phyloP scores from a whole-genome alignment of 805 yeast species.

The Wickerhamomyces xylosicus region DNA sequence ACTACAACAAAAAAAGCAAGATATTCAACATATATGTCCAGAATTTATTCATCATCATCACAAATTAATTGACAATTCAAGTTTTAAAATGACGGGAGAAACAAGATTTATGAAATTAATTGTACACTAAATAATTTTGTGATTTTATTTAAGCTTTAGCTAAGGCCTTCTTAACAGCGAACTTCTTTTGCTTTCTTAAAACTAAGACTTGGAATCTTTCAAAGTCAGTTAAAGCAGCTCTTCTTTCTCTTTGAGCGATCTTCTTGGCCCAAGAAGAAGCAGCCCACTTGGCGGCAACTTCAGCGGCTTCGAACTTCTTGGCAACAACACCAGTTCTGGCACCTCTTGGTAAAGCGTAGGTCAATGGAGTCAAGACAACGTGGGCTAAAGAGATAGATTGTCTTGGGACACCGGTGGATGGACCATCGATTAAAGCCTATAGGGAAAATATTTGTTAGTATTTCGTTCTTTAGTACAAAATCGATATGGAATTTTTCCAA shows the following conservation, averaged over 20 bases:
- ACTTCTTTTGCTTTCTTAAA: conserved; percentile 95
- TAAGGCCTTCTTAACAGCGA: conserved; percentile 89
- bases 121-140: not conserved
- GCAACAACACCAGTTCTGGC: conserved; percentile 75
- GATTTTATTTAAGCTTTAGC: conserved; percentile 70
- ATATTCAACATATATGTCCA: too few relatives aligned
- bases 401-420: conserved; percentile 79
- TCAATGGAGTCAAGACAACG: conserved; percentile 89
- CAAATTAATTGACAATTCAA: conserved; percentile 1
- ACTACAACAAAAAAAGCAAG: too few relatives aligned
- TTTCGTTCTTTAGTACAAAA: not conserved
- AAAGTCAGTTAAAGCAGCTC: conserved; percentile 90
- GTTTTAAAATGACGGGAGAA: not conserved
- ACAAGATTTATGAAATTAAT: not conserved
- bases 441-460: conserved; percentile 18
- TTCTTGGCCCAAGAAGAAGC: conserved; percentile 96
- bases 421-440: conserved; percentile 93
- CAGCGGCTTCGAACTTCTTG: conserved; percentile 92
- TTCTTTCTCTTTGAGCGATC: conserved; percentile 89
- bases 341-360: conserved; percentile 90
- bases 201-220: conserved; percentile 99
- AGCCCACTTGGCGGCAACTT: conserved; percentile 83
- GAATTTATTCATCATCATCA: not conserved
- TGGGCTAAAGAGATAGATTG: conserved; percentile 83
- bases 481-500: not conserved